Base-by-base conservation (phyloP, 1,139 yeast genomes). In the Suhomyces ambrosiae region DNA sequence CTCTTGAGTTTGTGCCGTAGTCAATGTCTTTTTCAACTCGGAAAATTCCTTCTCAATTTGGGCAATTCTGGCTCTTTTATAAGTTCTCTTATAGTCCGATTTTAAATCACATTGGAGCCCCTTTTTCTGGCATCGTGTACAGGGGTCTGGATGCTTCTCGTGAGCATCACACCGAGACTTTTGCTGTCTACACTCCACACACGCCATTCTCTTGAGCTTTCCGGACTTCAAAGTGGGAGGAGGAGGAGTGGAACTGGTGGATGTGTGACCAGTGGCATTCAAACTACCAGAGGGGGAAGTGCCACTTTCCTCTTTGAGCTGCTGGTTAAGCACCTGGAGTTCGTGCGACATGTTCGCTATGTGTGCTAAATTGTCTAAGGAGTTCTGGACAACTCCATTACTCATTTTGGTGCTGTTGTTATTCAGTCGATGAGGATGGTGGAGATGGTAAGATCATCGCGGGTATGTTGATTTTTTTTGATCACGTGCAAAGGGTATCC, bases 151-250 rank as follows among this genome's bases (percentile, higher is more conserved):
- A 30, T 80, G 78, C 38, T 69, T 73, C 44, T 84, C 89, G 45
- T 76, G 80, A 7, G 96, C 95, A 59, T 88, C 95, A 63, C 97
- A 92, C 48, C 83, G 79, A 17, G 92, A 61, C 62, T 92, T 92
- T 58, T 92, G 98, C 60, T 92, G 98, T 13, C 98, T 76, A 57
- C 98, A 92, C 56, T 90, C 96, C 2, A 87, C 89, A 66, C 98
- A 92, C 0, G 97, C 97, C 59, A 89, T 81, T 45, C 82, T 74
- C 54, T 82, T 82, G 11, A 57, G 54, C 38, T 53, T 63, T 4
- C 57, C 59, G 3, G 53, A 28, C 41, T 59, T 59, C 22, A 27
- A 18, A 37, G 35, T 23, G n/a, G 38, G 32, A 13, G 41, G 42
- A 2, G 46, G 39, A 3, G 38, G 39, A n/a, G 43, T 32, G 18